phyloP scores from a whole-genome alignment of 2,329 filamentous ascomycete species.

The Cordyceps tenuipes region DNA sequence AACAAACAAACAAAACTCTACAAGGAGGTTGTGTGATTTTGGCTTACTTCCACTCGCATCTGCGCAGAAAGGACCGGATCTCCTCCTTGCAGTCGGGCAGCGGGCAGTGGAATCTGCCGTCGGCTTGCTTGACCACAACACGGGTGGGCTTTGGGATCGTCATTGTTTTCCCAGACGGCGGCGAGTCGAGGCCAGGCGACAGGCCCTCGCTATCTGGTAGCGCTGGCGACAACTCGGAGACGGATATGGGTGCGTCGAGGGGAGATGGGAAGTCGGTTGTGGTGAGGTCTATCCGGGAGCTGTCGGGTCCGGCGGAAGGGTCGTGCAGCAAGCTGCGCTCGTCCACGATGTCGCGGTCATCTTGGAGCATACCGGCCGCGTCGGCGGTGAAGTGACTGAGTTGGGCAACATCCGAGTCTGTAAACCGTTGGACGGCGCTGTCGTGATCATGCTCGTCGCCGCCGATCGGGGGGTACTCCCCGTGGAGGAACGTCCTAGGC shows the following conservation, averaged over 20 bases:
- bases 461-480: constrained; percentile 40
- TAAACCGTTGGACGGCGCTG: constrained; percentile 31
- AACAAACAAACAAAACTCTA: background rate
- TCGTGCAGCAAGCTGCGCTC: constrained; percentile 25
- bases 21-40: background rate
- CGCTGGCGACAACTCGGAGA: constrained; percentile 24
- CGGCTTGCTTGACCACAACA: constrained; percentile 50
- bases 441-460: constrained; percentile 36
- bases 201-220: constrained; percentile 28
- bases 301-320: constrained; percentile 29
- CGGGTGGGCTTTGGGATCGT: constrained; percentile 52
- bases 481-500: constrained; percentile 39
- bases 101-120: constrained; percentile 72
- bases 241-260: constrained; percentile 23
- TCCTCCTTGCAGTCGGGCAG: constrained; percentile 60
- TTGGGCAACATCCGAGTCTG: constrained; percentile 35
- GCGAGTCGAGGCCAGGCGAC: constrained; percentile 25
- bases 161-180: constrained; percentile 36
- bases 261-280: constrained; percentile 27
- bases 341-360: constrained; percentile 28
- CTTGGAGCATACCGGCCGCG: constrained; percentile 25
- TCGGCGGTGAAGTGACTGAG: constrained; percentile 36
- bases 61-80: constrained; percentile 61
- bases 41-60: constrained; percentile 90
- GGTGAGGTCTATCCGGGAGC: constrained; percentile 31